These are phyloP conservation scores for Linanthus parryae DNA, from an alignment of 148 eudicot genomes.

Conservation along the genomic window DNA sequence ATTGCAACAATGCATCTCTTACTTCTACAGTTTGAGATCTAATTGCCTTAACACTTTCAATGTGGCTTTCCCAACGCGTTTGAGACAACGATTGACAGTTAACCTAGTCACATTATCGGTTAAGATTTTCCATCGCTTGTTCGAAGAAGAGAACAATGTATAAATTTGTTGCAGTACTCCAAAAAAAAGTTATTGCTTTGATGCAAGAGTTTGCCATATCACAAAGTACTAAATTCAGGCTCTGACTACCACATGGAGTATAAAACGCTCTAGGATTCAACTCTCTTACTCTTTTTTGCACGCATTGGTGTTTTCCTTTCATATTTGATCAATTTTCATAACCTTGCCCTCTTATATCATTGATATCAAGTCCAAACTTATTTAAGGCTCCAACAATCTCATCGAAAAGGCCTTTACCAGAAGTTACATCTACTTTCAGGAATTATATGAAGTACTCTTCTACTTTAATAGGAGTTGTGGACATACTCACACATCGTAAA, in stretches of 20 bases:
- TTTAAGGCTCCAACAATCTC: background rate
- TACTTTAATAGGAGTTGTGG: background rate
- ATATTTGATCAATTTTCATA: constrained; percentile 8
- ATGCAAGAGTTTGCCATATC: constrained; percentile 4
- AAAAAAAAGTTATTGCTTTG: background rate
- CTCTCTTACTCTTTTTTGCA: background rate
- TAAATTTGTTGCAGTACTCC: constrained; percentile 4
- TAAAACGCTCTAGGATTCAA: constrained; percentile 8
- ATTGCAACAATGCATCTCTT: constrained; percentile 7
- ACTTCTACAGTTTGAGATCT: constrained; percentile 5
- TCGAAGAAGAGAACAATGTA: background rate
- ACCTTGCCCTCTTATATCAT: background rate
- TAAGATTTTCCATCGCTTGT: constrained; percentile 1
- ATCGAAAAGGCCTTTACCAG: background rate
- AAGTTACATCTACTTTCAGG: background rate
- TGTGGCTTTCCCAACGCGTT: constrained; percentile 9
- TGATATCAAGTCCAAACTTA: background rate
- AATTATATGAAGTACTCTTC: background rate
- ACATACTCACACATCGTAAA: background rate
- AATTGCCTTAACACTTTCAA: constrained; percentile 6
- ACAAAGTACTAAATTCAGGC: background rate
- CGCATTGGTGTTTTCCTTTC: constrained; percentile 7
- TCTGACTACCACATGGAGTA: constrained; percentile 1
- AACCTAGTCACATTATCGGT: background rate
- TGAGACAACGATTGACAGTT: constrained; percentile 4